These are phyloP conservation scores for Eruca vesicaria DNA, from an alignment of 441 rosid genomes.

Conservation along the genomic window DNA sequence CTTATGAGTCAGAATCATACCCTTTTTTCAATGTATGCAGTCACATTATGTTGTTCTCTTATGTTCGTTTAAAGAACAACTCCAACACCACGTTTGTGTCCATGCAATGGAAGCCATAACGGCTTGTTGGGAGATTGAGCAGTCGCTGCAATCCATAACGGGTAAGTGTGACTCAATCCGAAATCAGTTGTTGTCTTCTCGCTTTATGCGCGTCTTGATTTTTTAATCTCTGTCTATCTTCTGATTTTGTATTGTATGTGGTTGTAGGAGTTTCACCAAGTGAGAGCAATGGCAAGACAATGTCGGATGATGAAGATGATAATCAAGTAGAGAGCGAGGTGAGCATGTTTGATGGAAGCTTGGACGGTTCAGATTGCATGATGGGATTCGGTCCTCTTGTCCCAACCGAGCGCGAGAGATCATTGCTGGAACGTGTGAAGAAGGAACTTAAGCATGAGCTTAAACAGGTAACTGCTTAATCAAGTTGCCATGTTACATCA, in stretches of 20 bases:
- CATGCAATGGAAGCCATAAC: slow-evolving; percentile 78
- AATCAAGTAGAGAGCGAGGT: slow-evolving; percentile 88
- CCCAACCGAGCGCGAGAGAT: slow-evolving; percentile 89
- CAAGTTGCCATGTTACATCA: not conserved
- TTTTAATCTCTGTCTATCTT: not conserved
- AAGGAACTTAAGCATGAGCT: slow-evolving; percentile 94
- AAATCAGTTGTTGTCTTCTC: not conserved
- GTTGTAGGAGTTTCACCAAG: slow-evolving; percentile 86
- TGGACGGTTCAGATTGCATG: slow-evolving; percentile 52
- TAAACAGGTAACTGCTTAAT: slow-evolving; percentile 57
- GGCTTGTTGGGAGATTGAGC: slow-evolving; percentile 74
- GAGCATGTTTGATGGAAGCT: slow-evolving; percentile 71
- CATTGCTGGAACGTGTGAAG: slow-evolving; percentile 96
- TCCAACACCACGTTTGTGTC: slow-evolving; percentile 67
- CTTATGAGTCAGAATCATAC: not conserved
- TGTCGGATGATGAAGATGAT: slow-evolving; percentile 91
- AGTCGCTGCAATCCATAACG: slow-evolving; percentile 55
- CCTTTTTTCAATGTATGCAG: slow-evolving; percentile 30
- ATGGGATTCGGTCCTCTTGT: slow-evolving; percentile 97
- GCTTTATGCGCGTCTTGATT: not conserved
- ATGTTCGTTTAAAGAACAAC: slow-evolving; percentile 65
- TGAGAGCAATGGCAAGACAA: slow-evolving; percentile 91
- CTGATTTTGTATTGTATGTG: not conserved
- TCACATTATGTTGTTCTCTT: slow-evolving; percentile 61
- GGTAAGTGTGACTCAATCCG: slow-evolving; percentile 31